These are phyloP conservation scores for Chaetoscypha palmicola DNA, from an alignment of 2,329 filamentous ascomycete genomes.

Conservation along the genomic window DNA sequence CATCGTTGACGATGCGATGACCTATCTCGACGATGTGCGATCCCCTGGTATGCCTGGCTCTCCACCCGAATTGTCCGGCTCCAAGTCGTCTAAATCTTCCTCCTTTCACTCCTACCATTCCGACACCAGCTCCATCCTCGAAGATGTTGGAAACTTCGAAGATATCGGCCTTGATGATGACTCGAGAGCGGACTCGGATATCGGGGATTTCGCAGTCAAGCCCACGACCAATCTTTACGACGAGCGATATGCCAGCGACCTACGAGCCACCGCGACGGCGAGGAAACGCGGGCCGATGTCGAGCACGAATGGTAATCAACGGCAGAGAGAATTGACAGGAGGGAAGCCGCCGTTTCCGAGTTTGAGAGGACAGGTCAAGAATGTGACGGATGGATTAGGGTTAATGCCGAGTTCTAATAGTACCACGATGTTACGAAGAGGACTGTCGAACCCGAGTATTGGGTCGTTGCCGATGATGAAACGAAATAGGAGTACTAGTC, in stretches of 20 bases:
- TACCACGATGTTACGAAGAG: slow-evolving; percentile 14
- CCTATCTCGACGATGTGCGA: slow-evolving; percentile 20
- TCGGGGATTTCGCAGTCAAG: slow-evolving; percentile 27
- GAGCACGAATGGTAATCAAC: slow-evolving; percentile 18
- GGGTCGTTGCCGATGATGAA: slow-evolving; percentile 19
- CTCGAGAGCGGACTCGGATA: slow-evolving; percentile 28
- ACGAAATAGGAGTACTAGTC: slow-evolving; percentile 29
- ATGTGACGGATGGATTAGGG: slow-evolving; percentile 25
- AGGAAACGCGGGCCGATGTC: slow-evolving; percentile 24
- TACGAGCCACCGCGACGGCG: slow-evolving; percentile 20
- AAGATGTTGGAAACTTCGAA: slow-evolving; percentile 80
- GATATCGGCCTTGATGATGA: slow-evolving; percentile 84
- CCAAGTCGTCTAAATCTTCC: slow-evolving; percentile 86
- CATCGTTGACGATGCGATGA: slow-evolving; percentile 28
- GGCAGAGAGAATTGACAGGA: slow-evolving; percentile 28
- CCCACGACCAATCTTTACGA: slow-evolving; percentile 25
- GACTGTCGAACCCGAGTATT: slow-evolving; percentile 22
- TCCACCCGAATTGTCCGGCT: slow-evolving; percentile 71
- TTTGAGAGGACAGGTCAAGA: slow-evolving; percentile 24
- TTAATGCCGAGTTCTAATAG: slow-evolving; percentile 23
- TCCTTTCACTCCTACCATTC: slow-evolving; percentile 70
- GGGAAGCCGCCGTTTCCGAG: slow-evolving; percentile 21
- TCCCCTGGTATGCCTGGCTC: slow-evolving; percentile 47
- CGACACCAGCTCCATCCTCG: slow-evolving; percentile 62
- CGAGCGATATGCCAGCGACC: slow-evolving; percentile 21